Evolutionary conservation across 1,284 basidiomycete genomes (phyloP).

Genomic region (Lentinula novae-zelandiae): DNA sequence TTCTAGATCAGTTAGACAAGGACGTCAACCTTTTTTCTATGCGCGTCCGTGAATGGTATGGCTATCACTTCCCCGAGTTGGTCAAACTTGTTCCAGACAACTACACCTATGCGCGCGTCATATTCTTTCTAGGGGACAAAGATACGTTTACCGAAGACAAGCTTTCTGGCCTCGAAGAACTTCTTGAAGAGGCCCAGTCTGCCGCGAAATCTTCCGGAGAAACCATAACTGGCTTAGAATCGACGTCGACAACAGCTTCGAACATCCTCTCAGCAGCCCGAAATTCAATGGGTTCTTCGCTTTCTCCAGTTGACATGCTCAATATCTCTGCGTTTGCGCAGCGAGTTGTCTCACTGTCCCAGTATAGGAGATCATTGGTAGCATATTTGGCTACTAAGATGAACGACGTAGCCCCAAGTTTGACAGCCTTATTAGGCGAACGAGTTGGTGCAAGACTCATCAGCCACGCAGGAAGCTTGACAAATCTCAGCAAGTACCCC

Average conservation of each 20-base stretch:
- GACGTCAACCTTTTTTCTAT: slow-evolving; percentile 99
- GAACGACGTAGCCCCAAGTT: slow-evolving; percentile 95
- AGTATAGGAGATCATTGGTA: slow-evolving; percentile 92
- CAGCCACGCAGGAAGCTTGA: slow-evolving; percentile 96
- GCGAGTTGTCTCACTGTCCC: slow-evolving; percentile 88
- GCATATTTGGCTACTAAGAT: slow-evolving; percentile 95
- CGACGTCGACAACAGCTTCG: slow-evolving; percentile 69
- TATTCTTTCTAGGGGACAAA: slow-evolving; percentile 91
- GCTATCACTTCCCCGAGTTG: slow-evolving; percentile 99
- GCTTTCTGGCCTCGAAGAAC: slow-evolving; percentile 76
- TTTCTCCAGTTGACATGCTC: slow-evolving; percentile 93
- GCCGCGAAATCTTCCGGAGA: slow-evolving; percentile 4
- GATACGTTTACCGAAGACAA: slow-evolving; percentile 73
- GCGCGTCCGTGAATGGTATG: slow-evolving; percentile 99
- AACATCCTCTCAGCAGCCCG: slow-evolving; percentile 94
- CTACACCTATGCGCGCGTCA: slow-evolving; percentile 89
- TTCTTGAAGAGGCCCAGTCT: slow-evolving; percentile 78
- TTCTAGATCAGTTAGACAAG: slow-evolving; percentile 99
- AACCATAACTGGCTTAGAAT: background rate
- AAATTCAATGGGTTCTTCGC: slow-evolving; percentile 93
- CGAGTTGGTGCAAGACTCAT: slow-evolving; percentile 94
- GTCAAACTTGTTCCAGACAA: slow-evolving; percentile 94
- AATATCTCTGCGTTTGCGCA: slow-evolving; percentile 94
- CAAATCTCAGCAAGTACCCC: slow-evolving; percentile 97
- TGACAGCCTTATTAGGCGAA: slow-evolving; percentile 94